These are phyloP conservation scores for Coemansia sp. DNA, from an alignment of 192 early-diverging fungal species.

Conservation along the genomic window DNA sequence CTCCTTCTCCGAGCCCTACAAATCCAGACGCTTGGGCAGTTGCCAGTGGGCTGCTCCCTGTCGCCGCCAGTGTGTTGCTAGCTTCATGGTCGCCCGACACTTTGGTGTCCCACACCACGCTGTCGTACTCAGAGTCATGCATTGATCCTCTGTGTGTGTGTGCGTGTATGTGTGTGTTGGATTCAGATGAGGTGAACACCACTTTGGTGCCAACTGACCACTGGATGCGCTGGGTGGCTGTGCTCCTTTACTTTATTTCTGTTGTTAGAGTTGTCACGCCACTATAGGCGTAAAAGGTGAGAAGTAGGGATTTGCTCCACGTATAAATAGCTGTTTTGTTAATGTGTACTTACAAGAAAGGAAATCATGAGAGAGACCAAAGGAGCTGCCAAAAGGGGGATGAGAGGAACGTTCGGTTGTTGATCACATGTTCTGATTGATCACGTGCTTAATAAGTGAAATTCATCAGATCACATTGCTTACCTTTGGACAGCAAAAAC, in stretches of 20 bases:
- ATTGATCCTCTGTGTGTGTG: slow-evolving; percentile 10
- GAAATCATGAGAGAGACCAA: neutral
- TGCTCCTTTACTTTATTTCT: neutral
- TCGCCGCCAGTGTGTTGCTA: slow-evolving; percentile 2
- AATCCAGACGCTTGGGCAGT: neutral
- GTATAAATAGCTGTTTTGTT: neutral
- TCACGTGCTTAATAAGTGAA: no score
- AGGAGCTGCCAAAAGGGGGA: neutral
- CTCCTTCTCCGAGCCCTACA: neutral
- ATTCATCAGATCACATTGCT: no score
- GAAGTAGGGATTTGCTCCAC: neutral
- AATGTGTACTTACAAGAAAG: neutral
- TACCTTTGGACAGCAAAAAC: no score
- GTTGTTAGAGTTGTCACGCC: neutral
- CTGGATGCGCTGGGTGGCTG: neutral
- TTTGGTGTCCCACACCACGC: slow-evolving; percentile 53
- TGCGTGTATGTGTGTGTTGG: no score
- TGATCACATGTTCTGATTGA: neutral
- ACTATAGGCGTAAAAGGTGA: neutral
- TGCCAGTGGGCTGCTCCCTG: slow-evolving; percentile 15
- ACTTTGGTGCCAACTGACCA: neutral
- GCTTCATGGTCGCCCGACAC: slow-evolving; percentile 25
- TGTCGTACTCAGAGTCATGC: slow-evolving; percentile 52
- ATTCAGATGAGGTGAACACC: neutral
- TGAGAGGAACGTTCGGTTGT: neutral